phyloP scores from a whole-genome alignment of 768 basidiomycete species.

The Peribolospora kevripleyi region DNA sequence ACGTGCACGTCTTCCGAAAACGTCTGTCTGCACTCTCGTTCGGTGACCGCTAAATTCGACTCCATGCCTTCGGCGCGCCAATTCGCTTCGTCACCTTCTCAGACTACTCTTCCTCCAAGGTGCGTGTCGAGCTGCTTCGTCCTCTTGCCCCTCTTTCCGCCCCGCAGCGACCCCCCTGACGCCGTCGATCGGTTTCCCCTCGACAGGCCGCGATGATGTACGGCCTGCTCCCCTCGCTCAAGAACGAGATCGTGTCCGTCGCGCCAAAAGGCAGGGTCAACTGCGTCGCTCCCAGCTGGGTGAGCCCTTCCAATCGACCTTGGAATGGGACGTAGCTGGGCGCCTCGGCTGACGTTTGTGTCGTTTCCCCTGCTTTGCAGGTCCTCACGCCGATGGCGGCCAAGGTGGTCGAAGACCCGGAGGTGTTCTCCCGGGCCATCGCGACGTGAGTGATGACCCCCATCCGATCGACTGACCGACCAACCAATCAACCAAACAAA shows the following conservation, averaged over 20 bases:
- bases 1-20: neutral
- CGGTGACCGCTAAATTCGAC: neutral
- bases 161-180: constrained; percentile 16
- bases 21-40: neutral
- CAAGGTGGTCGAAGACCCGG: constrained; percentile 32
- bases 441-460: constrained; percentile 32
- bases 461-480: neutral
- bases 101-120: constrained; percentile 14
- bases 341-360: neutral
- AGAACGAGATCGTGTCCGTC: constrained; percentile 58
- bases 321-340: neutral
- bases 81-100: neutral
- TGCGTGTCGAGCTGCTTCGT: constrained; percentile 23
- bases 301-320: constrained; percentile 7
- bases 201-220: constrained; percentile 8
- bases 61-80: neutral
- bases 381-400: constrained; percentile 35
- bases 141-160: constrained; percentile 19
- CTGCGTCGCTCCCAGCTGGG: constrained; percentile 40
- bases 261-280: constrained; percentile 49
- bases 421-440: constrained; percentile 32
- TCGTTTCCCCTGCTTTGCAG: neutral
- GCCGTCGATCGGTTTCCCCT: neutral
- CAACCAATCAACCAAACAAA: neutral
- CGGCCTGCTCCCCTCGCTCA: constrained; percentile 39